Conservation (phyloP, 306 rosid genomes). For the Fragaria nilgerrensis region DNA sequence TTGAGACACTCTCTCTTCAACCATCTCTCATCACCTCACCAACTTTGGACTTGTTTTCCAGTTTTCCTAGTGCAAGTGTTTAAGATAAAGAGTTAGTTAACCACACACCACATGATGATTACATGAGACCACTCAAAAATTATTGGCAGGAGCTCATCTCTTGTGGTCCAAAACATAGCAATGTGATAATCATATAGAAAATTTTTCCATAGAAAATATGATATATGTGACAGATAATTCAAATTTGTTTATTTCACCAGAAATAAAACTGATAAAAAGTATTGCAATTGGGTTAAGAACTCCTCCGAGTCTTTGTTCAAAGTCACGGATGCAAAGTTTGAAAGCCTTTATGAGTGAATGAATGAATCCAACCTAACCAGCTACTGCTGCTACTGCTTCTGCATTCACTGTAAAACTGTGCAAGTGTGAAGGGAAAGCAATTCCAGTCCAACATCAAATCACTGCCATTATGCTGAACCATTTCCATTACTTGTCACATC, state of each 20-base stretch:
- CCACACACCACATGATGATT: conserved; percentile 7
- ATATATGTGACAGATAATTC: neutral
- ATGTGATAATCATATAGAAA: neutral
- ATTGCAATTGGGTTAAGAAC: neutral
- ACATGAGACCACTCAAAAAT: neutral
- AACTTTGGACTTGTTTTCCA: neutral
- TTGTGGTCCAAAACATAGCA: neutral
- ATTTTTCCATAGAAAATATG: neutral
- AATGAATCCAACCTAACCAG: conserved; percentile 8
- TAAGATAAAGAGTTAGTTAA: neutral
- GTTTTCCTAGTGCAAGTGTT: neutral
- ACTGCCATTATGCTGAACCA: conserved; percentile 27
- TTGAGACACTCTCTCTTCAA: neutral
- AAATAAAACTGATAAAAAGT: neutral
- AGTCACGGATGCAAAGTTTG: conserved; percentile 20
- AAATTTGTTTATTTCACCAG: neutral
- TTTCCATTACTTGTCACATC: conserved; percentile 44
- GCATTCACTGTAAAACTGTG: neutral
- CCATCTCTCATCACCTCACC: neutral
- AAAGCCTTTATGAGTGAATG: neutral
- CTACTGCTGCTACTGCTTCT: conserved; percentile 1
- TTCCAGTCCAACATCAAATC: conserved; percentile 21
- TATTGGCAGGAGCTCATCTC: neutral
- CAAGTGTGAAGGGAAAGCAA: conserved; percentile 9
- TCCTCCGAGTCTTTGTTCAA: neutral